Evolutionary conservation across 805 yeast species (phyloP), one percentile per base, ranked within the genome.

Genomic region (Nakazawaea molendinolei): DNA sequence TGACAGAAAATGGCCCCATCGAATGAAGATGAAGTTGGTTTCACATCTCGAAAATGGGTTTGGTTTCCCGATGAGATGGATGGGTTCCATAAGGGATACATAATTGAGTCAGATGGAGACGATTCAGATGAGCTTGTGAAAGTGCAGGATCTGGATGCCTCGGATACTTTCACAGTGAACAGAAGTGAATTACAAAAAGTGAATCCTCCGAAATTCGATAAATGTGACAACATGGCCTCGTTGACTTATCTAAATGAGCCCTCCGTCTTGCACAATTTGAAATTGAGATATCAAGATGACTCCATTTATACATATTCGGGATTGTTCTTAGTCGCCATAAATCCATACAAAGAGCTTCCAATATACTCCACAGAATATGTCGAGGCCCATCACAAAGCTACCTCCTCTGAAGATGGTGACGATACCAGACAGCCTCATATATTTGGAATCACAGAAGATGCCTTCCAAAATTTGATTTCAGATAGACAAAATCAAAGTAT

Each of bases 241-340:
- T 67, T 92, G 44, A 92, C 99, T 1, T 86, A 80, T 56, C 66
- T 92, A 43, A 92, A 90, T 55, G 99, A 92, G 54, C 95, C 98
- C 0, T 83, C 95, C 0, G 97, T 92, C n/a, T 72, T 92, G 8
- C 71, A 86, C 59, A 92, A 92, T 54, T 58, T 92, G 43, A 74
- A 77, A 46, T 61, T 79, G 34, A 71, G 99, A 48, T 92, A 89
- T 58, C 55, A 63, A 41, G 80, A 79, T 44, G 94, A 86, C 53
- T 52, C 72, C 50, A 89, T 92, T 34, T 86, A 90, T 60, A 92
- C 99, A 0, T 87, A 87, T 53, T 89, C 97, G 0, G 99, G 99
- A 5, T 71, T 92, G 6, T 92, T 92, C 50, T 65, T 92, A 44
- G 99, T 92, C 10, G 97, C 98, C 1, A 78, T 92, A 33, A 92